These are phyloP conservation scores for Colletotrichum musicola DNA, from an alignment of 2,329 filamentous ascomycete species.

Conservation along the genomic window DNA sequence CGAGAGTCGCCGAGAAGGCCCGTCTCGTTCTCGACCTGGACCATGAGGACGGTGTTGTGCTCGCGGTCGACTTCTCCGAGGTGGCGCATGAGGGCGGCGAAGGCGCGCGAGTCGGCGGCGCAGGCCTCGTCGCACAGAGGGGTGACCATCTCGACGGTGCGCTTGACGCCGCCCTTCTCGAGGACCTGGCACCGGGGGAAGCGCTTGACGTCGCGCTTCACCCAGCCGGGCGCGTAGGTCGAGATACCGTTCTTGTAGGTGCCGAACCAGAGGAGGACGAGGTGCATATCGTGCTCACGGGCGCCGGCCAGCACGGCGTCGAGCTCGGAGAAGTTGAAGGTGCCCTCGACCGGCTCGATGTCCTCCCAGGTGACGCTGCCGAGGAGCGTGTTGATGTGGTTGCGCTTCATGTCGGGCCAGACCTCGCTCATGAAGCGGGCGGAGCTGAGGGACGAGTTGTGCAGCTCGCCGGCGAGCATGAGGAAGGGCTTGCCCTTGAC, in stretches of 20 bases:
- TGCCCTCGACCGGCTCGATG: slow-evolving; percentile 51
- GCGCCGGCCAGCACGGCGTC: slow-evolving; percentile 49
- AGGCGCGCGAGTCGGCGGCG: slow-evolving; percentile 49
- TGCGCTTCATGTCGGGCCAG: slow-evolving; percentile 48
- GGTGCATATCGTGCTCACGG: slow-evolving; percentile 47
- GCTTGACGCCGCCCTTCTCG: slow-evolving; percentile 48
- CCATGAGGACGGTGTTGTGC: slow-evolving; percentile 65
- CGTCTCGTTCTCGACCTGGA: slow-evolving; percentile 69
- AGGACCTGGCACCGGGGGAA: slow-evolving; percentile 50
- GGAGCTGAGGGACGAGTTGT: slow-evolving; percentile 52
- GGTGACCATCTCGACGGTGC: slow-evolving; percentile 50
- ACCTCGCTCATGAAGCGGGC: slow-evolving; percentile 50
- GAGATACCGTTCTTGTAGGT: slow-evolving; percentile 55
- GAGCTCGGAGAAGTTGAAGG: slow-evolving; percentile 51
- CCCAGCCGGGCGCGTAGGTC: slow-evolving; percentile 51
- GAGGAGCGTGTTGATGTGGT: slow-evolving; percentile 52
- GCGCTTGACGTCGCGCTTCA: slow-evolving; percentile 50
- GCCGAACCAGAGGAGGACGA: slow-evolving; percentile 55
- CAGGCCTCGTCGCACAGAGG: slow-evolving; percentile 47
- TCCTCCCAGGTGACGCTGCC: slow-evolving; percentile 53
- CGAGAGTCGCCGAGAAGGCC: slow-evolving; percentile 65
- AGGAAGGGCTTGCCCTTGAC: slow-evolving; percentile 54
- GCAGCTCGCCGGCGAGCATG: slow-evolving; percentile 51
- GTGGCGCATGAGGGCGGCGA: slow-evolving; percentile 48
- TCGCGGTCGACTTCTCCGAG: slow-evolving; percentile 57